A percentile compares a stretch with the other conserved stretches of the same genome.
These are phyloP conservation scores for Cenococcum geophilum DNA, from an alignment of 495 filamentous ascomycete species.

Conservation along the genomic window DNA sequence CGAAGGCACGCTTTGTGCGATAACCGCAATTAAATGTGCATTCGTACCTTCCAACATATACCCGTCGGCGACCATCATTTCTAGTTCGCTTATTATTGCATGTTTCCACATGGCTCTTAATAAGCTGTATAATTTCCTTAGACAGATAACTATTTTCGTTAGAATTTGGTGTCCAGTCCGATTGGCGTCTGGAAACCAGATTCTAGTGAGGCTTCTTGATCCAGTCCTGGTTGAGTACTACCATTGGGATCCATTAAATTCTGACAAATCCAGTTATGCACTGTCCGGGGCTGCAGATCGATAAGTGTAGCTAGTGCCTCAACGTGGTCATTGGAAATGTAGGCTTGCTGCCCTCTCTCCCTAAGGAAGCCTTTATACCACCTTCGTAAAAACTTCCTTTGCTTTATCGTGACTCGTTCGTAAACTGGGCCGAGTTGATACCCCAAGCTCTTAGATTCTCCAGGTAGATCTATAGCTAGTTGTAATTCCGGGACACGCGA, in stretches of 20 bases:
- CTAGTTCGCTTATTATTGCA: slow-evolving; percentile 11
- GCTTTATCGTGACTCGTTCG: slow-evolving; percentile 6
- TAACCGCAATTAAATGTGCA: slow-evolving; percentile 29
- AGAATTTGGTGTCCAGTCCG: neutral
- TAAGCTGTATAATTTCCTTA: slow-evolving; percentile 1
- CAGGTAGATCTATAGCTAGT: neutral
- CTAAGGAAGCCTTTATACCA: slow-evolving; percentile 11
- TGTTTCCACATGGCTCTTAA: slow-evolving; percentile 20
- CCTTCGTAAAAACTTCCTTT: slow-evolving; percentile 14
- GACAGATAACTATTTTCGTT: slow-evolving; percentile 15
- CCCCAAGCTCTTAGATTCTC: neutral
- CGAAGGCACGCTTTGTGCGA: slow-evolving; percentile 20
- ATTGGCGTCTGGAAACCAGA: neutral
- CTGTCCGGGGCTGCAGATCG: neutral
- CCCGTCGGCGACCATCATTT: slow-evolving; percentile 20
- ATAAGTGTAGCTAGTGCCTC: slow-evolving; percentile 19
- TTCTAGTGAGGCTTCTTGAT: neutral
- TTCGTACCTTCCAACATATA: slow-evolving; percentile 17
- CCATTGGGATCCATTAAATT: slow-evolving; percentile 9
- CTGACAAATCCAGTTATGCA: slow-evolving; percentile 14
- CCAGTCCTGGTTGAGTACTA: neutral
- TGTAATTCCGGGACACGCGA: neutral
- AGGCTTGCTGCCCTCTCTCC: neutral
- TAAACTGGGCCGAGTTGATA: too few species aligned
- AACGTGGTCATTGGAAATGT: slow-evolving; percentile 10